These are phyloP conservation scores for Rugosomyces carneus DNA, from an alignment of 1,284 basidiomycete genomes.

Conservation along the genomic window DNA sequence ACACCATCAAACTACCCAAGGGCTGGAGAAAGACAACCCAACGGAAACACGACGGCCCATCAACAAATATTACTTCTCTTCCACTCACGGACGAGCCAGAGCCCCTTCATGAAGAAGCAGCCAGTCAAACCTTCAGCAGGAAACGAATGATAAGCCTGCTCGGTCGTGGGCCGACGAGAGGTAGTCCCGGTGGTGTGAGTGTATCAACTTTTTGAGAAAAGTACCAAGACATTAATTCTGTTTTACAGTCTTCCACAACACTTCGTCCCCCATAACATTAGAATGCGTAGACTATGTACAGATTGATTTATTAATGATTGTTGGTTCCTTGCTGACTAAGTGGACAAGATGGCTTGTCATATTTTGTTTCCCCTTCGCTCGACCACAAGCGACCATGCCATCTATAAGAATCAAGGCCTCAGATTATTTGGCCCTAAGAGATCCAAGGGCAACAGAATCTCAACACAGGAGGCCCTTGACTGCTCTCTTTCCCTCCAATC, in stretches of 20 bases:
- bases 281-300: not conserved
- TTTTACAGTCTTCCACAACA: conserved; percentile 12
- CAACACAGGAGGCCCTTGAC: conserved; percentile 5
- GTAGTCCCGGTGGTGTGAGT: conserved; percentile 3
- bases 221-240: not conserved
- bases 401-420: conserved; percentile 50
- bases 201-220: not conserved
- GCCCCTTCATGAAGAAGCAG: conserved; percentile 15
- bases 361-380: no score
- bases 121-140: conserved; percentile 16
- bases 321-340: no score
- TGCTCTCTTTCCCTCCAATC: conserved; percentile 11
- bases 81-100: conserved; percentile 32
- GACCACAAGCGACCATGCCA: conserved; percentile 35
- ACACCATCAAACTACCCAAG: conserved; percentile 16
- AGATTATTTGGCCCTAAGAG: conserved; percentile 33
- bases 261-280: conserved; percentile 2
- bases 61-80: conserved; percentile 20
- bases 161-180: conserved; percentile 23
- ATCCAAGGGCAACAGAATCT: conserved; percentile 10
- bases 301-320: no score
- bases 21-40: conserved; percentile 18
- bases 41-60: conserved; percentile 20
- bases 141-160: conserved; percentile 38
- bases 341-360: no score